Evolutionary conservation across 1,284 basidiomycete genomes (phyloP), one percentile per base, ranked within the genome.

Genomic region (Porodaedalea pini): DNA sequence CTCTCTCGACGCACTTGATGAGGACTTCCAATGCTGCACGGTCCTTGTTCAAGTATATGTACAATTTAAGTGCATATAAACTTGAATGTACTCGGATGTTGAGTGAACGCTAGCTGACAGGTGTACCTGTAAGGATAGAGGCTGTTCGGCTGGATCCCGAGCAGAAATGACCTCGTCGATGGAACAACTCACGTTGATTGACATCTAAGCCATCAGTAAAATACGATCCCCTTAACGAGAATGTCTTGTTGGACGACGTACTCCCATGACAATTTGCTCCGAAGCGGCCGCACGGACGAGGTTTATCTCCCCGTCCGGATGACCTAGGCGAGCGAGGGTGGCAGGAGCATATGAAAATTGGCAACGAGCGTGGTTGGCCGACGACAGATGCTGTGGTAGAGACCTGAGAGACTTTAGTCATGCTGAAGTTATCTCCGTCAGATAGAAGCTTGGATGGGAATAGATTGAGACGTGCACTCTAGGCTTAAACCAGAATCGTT

Each of bases 251-350:
- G n/a, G n/a, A 32, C 4, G 31, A 62, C 72, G 61, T 43, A 81
- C 80, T 75, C 83, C 82, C 65, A 84, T 83, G 54, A 85, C 79
- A 52, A 86, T 71, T 27, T 76, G 76, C 52, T 81, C 75, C 63
- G 78, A 76, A 1, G 75, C 80, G 0, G 81, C 82, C 0, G 82
- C 82, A 50, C 78, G 71, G 4, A 81, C 83, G 41, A 86, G 64
- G 66, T 78, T 79, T 62, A 82, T 74, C 66, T 86, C 83, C 23
- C 84, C 84, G 50, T 84, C 80, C 8, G 81, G 81, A 63, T 86
- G 84, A 4, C 81, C 85, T 0, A 88, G 77, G 64, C 85, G 82
- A 29, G 82, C 84, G 10, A 84, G 71, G 0, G 80, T 81, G 13
- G 79, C 78, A 15, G 58, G 82, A 4, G 77, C 75, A 56, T 11